A percentile compares a stretch with the other conserved stretches of the same genome.
phyloP scores from a whole-genome alignment of 768 basidiomycete genomes.

The Pleurotus cornucopiae region DNA sequence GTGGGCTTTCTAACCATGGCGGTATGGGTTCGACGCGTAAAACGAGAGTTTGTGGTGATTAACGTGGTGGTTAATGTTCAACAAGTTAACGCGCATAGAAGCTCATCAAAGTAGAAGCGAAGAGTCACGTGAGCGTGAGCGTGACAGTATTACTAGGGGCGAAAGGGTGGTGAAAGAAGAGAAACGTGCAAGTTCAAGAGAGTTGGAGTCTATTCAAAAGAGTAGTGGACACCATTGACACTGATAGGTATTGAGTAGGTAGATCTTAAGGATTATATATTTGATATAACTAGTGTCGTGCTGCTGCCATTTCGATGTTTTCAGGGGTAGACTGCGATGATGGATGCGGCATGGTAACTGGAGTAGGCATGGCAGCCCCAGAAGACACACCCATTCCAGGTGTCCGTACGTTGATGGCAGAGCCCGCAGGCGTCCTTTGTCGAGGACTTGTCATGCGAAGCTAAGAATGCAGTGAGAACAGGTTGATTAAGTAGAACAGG shows the following conservation, averaged over 20 bases:
- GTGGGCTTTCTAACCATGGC: not conserved
- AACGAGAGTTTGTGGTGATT: no score
- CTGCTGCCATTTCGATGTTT: slow-evolving; percentile 27
- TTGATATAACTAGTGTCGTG: not conserved
- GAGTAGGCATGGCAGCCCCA: slow-evolving; percentile 11
- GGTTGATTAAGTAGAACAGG: no score
- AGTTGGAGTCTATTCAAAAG: no score
- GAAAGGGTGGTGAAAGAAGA: no score
- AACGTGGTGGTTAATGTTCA: no score
- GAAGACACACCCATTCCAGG: not conserved
- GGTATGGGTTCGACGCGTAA: not conserved
- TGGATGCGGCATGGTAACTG: slow-evolving; percentile 13
- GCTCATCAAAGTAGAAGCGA: no score
- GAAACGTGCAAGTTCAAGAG: no score
- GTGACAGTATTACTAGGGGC: not conserved
- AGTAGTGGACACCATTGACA: no score
- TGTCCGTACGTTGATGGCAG: slow-evolving; percentile 3
- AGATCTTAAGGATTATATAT: no score
- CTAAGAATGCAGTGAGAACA: slow-evolving; percentile 15
- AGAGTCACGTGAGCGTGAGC: not conserved
- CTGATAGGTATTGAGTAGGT: no score
- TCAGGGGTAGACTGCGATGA: slow-evolving; percentile 16
- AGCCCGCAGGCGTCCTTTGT: slow-evolving; percentile 20
- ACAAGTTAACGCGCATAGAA: no score
- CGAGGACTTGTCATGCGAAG: slow-evolving; percentile 30